These are phyloP conservation scores for Alternaria angustiovoidea DNA, from an alignment of 2,329 filamentous ascomycete genomes.

Conservation along the genomic window DNA sequence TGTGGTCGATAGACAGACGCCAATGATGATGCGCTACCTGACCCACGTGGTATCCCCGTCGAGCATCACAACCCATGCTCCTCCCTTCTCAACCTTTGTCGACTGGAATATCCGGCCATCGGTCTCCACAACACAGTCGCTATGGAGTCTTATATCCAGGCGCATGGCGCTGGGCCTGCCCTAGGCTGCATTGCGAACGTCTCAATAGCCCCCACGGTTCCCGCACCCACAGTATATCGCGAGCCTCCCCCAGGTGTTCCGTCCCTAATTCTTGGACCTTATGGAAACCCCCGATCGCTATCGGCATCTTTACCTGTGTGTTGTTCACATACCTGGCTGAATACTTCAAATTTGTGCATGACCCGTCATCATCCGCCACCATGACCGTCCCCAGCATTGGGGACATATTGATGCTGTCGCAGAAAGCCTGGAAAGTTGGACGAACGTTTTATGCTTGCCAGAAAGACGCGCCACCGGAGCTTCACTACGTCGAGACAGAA, in stretches of 20 bases:
- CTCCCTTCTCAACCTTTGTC: slow-evolving; percentile 21
- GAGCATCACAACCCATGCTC: slow-evolving; percentile 16
- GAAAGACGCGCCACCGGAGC: slow-evolving; percentile 51
- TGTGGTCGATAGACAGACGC: slow-evolving; percentile 19
- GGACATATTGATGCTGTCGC: slow-evolving; percentile 57
- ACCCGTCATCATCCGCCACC: slow-evolving; percentile 8
- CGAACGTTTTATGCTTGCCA: slow-evolving; percentile 54
- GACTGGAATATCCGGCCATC: slow-evolving; percentile 25
- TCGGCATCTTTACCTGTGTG: background rate
- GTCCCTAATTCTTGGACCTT: slow-evolving; percentile 1
- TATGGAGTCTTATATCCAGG: slow-evolving; percentile 27
- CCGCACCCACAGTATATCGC: slow-evolving; percentile 29
- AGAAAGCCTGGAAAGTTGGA: slow-evolving; percentile 57
- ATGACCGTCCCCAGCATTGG: slow-evolving; percentile 51
- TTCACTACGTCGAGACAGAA: slow-evolving; percentile 54
- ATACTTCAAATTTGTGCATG: slow-evolving; percentile 18
- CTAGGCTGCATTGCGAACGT: slow-evolving; percentile 17
- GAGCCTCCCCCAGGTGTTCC: slow-evolving; percentile 27
- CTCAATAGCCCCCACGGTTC: slow-evolving; percentile 33
- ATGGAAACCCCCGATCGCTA: slow-evolving; percentile 1
- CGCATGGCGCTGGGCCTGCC: slow-evolving; percentile 33
- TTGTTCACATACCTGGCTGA: slow-evolving; percentile 4
- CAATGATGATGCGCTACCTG: slow-evolving; percentile 30
- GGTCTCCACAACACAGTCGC: slow-evolving; percentile 16
- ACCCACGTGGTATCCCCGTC: slow-evolving; percentile 34